Evolutionary conservation across 2,329 filamentous ascomycete genomes (phyloP), one percentile per base, ranked within the genome.

Genomic region (Lasiodiplodia sp.): DNA sequence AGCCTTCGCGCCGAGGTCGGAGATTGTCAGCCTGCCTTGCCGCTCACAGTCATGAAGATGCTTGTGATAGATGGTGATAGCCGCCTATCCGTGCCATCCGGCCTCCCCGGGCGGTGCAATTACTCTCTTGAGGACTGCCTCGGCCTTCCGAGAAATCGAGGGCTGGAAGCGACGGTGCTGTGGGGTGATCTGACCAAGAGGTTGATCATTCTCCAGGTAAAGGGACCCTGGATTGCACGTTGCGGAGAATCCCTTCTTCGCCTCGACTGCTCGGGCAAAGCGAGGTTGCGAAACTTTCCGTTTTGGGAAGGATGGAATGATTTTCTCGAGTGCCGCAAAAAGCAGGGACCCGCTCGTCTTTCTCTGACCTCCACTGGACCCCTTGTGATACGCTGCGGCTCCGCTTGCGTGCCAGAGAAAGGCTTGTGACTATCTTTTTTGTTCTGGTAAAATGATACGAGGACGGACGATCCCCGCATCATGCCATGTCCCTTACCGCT

Each of bases 401-500:
- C 40, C 40, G 40, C 40, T 47, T 47, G 40, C 40, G 40, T 47
- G 40, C 40, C 14, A 38, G 14, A 38, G 14, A 38, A 21, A 51
- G 6, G 47, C 47, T 51, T 23, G 47, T 52, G 21, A 16, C 25
- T 47, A 6, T n/a, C 16, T 47, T n/a, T n/a, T 47, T 47, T 47
- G n/a, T n/a, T 21, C n/a, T 10, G 7, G 12, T n/a, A 47, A 44
- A 7, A 18, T 44, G 40, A 18, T 44, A 44, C 40, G 40, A 44
- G 40, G 14, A 44, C 10, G 18, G 12, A n/a, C 18, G 44, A 7
- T 14, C 14, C 25, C 37, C 56, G 12, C 34, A 10, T 40, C 56
- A 58, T 58, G 56, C 37, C n/a, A n/a, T 38, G 14, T 37, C 56
- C 38, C 44, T 47, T 58, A 23, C 21, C n/a, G 31, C 47, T 60